Base-by-base conservation (phyloP, 2,329 filamentous ascomycete species). In the Penicillium sp. region DNA sequence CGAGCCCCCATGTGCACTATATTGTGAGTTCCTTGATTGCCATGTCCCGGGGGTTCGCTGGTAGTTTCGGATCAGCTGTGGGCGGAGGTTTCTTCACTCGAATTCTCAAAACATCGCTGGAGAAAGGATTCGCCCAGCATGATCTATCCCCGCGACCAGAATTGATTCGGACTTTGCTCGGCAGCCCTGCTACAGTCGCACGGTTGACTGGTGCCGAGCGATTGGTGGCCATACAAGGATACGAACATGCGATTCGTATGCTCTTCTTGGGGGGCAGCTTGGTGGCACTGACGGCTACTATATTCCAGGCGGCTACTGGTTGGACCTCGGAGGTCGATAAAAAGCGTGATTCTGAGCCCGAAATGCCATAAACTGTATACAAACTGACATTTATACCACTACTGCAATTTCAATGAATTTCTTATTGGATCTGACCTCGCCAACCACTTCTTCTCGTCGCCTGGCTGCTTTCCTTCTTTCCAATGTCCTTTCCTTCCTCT, bases 1-100 rank as follows among this genome's bases (percentile, higher is more conserved):
- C 89, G 0, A 80, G 81, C 0, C 82, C 85, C 0, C 82, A 86
- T 7, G 86, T 88, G 0, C 90, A 93, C 70, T 92, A 91, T 70
- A 87, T 95, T 54, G 87, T 90, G 3, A 92, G 89, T 0, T 90
- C 91, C 13, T 81, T 96, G 45, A 78, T 94, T 4, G 87, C 89
- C 30, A 96, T 91, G 0, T 94, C 94, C 77, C 85, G 92, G 4
- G 91, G 91, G 5, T 93, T 95, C 65, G 90, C 91, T 0, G 91
- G 91, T 15, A 90, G 88, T 56, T 95, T 96, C 69, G 91, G 92
- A 2, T 90, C 89, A 1, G 87, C 91, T 0, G 89, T 94, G 53
- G 91, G 91, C 2, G 91, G 92, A 2, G 92, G 92, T 0, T 81
- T 91, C 57, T 94, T 93, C 72, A 82, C 85, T 44, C 84, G 91